Conservation (phyloP, 257 asterid genomes). For the Hygrophila difformis region DNA sequence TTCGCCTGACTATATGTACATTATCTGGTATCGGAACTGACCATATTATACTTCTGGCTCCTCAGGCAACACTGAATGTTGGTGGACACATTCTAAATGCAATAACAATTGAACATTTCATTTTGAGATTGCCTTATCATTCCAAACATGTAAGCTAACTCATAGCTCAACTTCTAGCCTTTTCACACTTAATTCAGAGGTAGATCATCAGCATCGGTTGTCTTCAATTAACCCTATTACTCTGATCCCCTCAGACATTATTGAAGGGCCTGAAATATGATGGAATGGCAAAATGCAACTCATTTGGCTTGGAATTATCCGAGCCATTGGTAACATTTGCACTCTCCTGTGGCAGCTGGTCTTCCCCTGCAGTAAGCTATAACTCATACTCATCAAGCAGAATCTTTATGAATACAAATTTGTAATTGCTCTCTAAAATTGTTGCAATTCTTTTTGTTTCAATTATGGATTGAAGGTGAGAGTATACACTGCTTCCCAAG, state of each 20-base stretch:
- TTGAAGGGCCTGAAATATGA: constrained; percentile 47
- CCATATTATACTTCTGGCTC: constrained; percentile 5
- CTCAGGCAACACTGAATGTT: constrained; percentile 63
- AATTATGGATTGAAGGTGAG: constrained; percentile 41
- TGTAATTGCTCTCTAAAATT: too few relatives aligned
- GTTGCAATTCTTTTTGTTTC: not conserved
- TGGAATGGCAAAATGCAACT: constrained; percentile 40
- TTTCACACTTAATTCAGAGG: not conserved
- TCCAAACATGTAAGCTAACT: constrained; percentile 44
- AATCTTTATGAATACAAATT: too few relatives aligned
- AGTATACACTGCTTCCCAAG: constrained; percentile 61
- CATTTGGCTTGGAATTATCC: constrained; percentile 58
- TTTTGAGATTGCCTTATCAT: constrained; percentile 68
- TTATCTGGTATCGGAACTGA: too few relatives aligned
- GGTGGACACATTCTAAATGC: constrained; percentile 67
- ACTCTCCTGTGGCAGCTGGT: constrained; percentile 99
- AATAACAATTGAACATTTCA: constrained; percentile 71
- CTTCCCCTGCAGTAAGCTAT: constrained; percentile 93
- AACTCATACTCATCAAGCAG: not conserved
- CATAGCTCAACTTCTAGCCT: too few relatives aligned
- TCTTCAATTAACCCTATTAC: not conserved
- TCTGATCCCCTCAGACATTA: constrained; percentile 34
- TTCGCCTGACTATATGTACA: too few relatives aligned
- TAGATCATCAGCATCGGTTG: not conserved
- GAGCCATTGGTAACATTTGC: constrained; percentile 90